Evolutionary conservation across 345 rosid species (phyloP), one percentile per base, ranked within the genome.

Genomic region (Populus nigra): DNA sequence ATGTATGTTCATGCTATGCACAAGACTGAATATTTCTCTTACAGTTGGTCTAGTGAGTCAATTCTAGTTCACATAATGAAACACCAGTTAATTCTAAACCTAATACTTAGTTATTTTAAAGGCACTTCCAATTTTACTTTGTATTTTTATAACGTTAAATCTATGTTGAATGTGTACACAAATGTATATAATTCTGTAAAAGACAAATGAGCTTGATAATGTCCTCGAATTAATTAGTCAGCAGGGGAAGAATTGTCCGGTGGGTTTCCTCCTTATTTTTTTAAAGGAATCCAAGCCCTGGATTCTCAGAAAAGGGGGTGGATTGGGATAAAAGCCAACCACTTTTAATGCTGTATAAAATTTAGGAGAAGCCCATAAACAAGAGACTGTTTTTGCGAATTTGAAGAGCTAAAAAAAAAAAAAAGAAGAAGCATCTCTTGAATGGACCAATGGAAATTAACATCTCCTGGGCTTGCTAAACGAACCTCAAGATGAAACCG

Each of bases 401-500:
- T 39, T 39, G 72, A 10, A 22, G 22, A 8, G 29, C 36, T 33
- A 4, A 15, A 23, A 16, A 25, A 22, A 25, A 22, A 70, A 27
- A 45, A 1, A 18, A 1, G 5, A 43, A 15, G 5, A 47, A 47
- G 50, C 39, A 36, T 74, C 38, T 61, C 49, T 50, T 73, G 71
- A 65, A 77, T 20, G 27, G n/a, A 71, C 55, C 79, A 69, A 78
- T 68, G 80, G 80, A 72, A 74, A 25, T 25, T 25, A 83, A 83
- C 78, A 76, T 39, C 59, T 71, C 53, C 15, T 29, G 33, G 11
- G 49, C 33, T 47, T 47, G 15, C 18, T 49, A 80, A 82, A 76
- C 88, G 84, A 88, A 88, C 76, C 74, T 85, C 87, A 85, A 88
- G 87, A 81, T 27, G 90, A 88, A 84, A 88, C 82, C 78, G 88